These are phyloP conservation scores for Polyplosphaeria fusca DNA, from an alignment of 495 filamentous ascomycete species.

Conservation along the genomic window DNA sequence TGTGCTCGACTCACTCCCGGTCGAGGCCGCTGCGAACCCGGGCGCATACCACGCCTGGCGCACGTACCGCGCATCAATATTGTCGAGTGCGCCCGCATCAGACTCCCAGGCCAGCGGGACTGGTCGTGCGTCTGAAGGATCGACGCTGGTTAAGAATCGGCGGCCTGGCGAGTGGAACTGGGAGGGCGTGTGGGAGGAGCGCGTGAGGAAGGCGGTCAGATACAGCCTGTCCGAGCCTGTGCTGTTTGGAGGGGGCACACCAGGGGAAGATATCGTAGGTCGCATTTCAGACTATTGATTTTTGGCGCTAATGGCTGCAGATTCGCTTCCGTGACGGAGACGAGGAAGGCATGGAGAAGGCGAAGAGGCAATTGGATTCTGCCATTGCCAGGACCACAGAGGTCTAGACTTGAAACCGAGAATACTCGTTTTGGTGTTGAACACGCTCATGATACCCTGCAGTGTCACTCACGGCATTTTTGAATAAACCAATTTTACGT, in stretches of 20 bases:
- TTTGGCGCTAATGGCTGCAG: no score
- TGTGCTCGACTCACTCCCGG: constrained; percentile 72
- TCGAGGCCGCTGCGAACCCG: constrained; percentile 79
- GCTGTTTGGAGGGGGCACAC: constrained; percentile 58
- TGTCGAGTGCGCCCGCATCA: constrained; percentile 12
- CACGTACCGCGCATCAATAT: constrained; percentile 51
- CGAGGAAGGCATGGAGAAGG: constrained; percentile 18
- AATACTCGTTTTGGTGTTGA: background rate
- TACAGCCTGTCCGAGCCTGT: constrained; percentile 73
- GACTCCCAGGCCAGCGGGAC: constrained; percentile 1
- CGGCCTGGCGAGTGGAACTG: constrained; percentile 87
- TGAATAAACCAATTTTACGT: no score
- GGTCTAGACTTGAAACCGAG: background rate
- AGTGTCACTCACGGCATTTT: no score
- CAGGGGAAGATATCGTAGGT: constrained; percentile 24
- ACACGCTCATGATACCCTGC: background rate
- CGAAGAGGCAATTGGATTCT: constrained; percentile 16
- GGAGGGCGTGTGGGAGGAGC: constrained; percentile 89
- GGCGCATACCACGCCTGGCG: constrained; percentile 91
- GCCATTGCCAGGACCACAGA: background rate
- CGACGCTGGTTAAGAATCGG: constrained; percentile 41
- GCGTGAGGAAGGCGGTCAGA: constrained; percentile 72
- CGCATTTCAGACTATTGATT: background rate
- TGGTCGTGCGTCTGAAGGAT: background rate
- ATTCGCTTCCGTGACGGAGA: constrained; percentile 26